Base-by-base conservation (phyloP, 2,329 filamentous ascomycete genomes). In the Colletotrichum shisoi region DNA sequence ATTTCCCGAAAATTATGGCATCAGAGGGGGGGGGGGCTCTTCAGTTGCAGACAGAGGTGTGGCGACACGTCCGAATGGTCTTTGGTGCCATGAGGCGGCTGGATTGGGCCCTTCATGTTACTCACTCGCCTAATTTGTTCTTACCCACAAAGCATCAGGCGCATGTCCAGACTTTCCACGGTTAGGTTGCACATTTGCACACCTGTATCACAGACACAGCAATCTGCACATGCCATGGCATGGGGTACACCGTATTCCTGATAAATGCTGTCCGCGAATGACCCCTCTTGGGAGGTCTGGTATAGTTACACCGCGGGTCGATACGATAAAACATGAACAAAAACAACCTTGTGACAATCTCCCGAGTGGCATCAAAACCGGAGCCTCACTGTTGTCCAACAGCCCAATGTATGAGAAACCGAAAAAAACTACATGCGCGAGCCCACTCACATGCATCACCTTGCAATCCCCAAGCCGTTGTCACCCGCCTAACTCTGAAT, bases 401-500 rank as follows among this genome's bases (percentile, higher is more conserved):
- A 40, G 12, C 60, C 19, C 56, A 27, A 64, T 42, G 56, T 57
- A 37, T 5, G 34, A 13, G 34, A 49, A 63, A 48, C 15, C 37
- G 27, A 21, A 45, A 40, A 53, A 13, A 59, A 68, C 66, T 51
- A 63, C 63, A 37, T 42, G 19, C 39, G 44, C 34, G 46, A 46
- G 57, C n/a, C 21, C 37, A 27, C 21, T 27, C 19, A 15, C 48
- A 34, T 46, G 37, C 63, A 40, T 53, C 56, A 53, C 49, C 15
- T 45, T 63, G 40, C 52, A 52, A 58, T 57, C 57, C 34, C 51
- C 44, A 53, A 62, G 40, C 57, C 21, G 27, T 45, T 40, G 42
- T 45, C 17, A 31, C 46, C 48, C 31, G 31, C 31, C 27, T 57
- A 63, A 24, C 76, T 76, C 45, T 72, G 73, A 46, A 81, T 76